These are phyloP conservation scores for Echinosophora koreensis DNA, from an alignment of 306 rosid species.

Conservation along the genomic window DNA sequence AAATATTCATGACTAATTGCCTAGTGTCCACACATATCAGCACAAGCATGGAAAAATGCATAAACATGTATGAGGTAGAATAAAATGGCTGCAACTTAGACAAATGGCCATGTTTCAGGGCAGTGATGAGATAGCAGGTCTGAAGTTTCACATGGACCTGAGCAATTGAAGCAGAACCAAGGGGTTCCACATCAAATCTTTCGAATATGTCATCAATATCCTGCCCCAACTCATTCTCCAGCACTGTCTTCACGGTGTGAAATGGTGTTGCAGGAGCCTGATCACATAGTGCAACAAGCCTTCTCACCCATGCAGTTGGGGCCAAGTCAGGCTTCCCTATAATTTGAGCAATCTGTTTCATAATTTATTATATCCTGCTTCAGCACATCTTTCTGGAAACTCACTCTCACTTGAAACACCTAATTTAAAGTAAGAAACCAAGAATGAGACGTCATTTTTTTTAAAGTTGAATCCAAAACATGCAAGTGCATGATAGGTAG, in stretches of 20 bases:
- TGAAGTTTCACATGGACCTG: conserved; percentile 66
- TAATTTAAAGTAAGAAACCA: conserved; percentile 30
- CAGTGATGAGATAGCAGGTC: conserved; percentile 2
- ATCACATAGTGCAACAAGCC: conserved; percentile 93
- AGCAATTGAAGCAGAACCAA: conserved; percentile 98
- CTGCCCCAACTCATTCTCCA: conserved; percentile 79
- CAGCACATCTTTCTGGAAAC: conserved; percentile 75
- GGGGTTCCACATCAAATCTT: conserved; percentile 74
- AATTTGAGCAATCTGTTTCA: conserved; percentile 87
- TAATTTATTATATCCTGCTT: conserved; percentile 58
- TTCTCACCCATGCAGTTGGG: conserved; percentile 93
- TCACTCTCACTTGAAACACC: conserved; percentile 81
- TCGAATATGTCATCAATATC: conserved; percentile 75
- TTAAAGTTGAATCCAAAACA: conserved; percentile 1
- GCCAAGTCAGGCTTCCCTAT: conserved; percentile 99
- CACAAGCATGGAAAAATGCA: conserved; percentile 25
- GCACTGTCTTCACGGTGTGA: conserved; percentile 61
- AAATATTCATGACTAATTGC: neutral
- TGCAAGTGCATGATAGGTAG: conserved; percentile 8
- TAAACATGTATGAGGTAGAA: conserved; percentile 24
- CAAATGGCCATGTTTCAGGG: neutral
- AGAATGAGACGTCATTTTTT: neutral
- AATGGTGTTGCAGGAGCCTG: conserved; percentile 87
- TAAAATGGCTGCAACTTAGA: conserved; percentile 7
- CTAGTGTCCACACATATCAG: conserved; percentile 15